Percentiles rank a stretch among this genome's conserved stretches.
These are phyloP conservation scores for Trichosporon asahii DNA, from an alignment of 1,284 basidiomycete species.

Conservation along the genomic window DNA sequence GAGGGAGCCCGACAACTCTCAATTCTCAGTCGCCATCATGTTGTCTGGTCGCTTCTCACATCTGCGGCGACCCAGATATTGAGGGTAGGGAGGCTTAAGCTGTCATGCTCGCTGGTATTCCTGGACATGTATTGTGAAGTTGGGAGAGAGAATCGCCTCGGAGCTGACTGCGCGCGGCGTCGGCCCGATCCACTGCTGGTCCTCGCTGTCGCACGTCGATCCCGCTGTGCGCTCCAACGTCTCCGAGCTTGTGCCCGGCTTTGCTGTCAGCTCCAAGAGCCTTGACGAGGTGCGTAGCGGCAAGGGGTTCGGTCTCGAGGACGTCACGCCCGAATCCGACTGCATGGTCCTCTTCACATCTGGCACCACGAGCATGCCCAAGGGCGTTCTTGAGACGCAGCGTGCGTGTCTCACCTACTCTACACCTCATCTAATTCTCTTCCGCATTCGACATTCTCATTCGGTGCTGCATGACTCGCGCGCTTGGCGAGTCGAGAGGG, in stretches of 20 bases:
- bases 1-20: too few species aligned
- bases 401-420: slow-evolving; percentile 40
- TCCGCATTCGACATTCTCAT: not conserved
- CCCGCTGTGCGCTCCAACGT: not conserved
- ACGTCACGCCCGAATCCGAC: slow-evolving; percentile 39
- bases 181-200: slow-evolving; percentile 14
- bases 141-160: too few species aligned
- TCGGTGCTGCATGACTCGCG: slow-evolving; percentile 7
- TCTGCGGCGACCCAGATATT: too few species aligned
- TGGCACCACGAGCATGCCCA: slow-evolving; percentile 40
- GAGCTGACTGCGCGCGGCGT: slow-evolving; percentile 8
- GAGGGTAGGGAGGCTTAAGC: too few species aligned
- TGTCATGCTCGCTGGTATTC: too few species aligned
- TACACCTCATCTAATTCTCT: not conserved
- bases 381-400: slow-evolving; percentile 46
- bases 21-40: too few species aligned
- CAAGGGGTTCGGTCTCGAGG: slow-evolving; percentile 18
- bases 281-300: not conserved
- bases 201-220: not conserved
- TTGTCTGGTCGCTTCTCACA: too few species aligned
- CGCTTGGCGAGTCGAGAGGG: not conserved
- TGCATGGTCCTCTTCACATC: slow-evolving; percentile 47
- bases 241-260: not conserved
- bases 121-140: too few species aligned
- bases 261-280: not conserved